These are phyloP conservation scores for Sclerotinia spermophila DNA, from an alignment of 2,329 filamentous ascomycete genomes.

Conservation along the genomic window DNA sequence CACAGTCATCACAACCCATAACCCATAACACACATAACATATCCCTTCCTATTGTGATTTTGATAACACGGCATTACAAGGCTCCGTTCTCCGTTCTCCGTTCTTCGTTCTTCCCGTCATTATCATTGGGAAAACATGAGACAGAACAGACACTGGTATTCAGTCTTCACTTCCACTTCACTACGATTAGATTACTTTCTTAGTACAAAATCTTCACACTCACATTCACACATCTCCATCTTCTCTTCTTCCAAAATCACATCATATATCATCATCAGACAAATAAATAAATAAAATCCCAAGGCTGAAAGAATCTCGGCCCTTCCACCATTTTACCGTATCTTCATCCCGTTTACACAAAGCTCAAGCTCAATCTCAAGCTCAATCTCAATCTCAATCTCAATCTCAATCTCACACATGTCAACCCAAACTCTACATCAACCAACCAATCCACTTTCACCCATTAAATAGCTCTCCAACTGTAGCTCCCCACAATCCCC, in stretches of 20 bases:
- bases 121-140: too few relatives aligned
- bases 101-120: too few relatives aligned
- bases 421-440: background rate
- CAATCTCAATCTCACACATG: background rate
- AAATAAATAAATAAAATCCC: background rate
- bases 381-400: too few relatives aligned
- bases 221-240: too few relatives aligned
- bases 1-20: too few relatives aligned
- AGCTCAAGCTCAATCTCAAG: background rate
- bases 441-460: background rate
- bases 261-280: background rate
- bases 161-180: background rate
- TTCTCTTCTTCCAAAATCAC: background rate
- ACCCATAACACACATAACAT: too few relatives aligned
- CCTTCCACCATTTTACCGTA: background rate
- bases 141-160: too few relatives aligned
- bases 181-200: background rate
- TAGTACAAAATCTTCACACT: too few relatives aligned
- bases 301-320: conserved; percentile 11
- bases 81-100: background rate
- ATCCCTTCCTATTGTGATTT: background rate
- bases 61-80: background rate
- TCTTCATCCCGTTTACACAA: background rate
- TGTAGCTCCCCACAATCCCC: background rate
- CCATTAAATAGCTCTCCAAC: background rate